Percentiles rank a stretch among this genome's conserved stretches.
Conservation (phyloP, 1,139 yeast genomes). For the Debaryomyces psychrophilus region DNA sequence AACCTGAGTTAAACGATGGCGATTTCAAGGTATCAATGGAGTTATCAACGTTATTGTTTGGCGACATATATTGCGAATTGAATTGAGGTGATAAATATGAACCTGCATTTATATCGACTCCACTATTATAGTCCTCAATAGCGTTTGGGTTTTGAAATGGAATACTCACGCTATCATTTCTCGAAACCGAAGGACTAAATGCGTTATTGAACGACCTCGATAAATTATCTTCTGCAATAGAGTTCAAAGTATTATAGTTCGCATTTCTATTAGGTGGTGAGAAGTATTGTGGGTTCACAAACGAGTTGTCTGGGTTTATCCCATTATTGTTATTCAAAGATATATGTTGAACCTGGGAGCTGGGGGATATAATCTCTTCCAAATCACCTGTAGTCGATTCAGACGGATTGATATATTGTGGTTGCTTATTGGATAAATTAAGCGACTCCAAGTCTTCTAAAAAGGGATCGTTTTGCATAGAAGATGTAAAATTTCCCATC, state of each 20-base stretch:
- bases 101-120: conserved; percentile 23
- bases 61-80: conserved; percentile 28
- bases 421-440: conserved; percentile 20
- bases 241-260: conserved; percentile 31
- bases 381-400: conserved; percentile 27
- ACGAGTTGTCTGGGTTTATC: conserved; percentile 22
- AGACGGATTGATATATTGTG: conserved; percentile 21
- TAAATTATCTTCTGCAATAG: conserved; percentile 36
- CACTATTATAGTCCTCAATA: conserved; percentile 16
- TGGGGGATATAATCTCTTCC: conserved; percentile 43
- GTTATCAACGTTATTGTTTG: conserved; percentile 23
- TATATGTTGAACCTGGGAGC: conserved; percentile 12
- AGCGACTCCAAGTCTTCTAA: conserved; percentile 37
- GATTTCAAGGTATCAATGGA: conserved; percentile 36
- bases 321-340: conserved; percentile 18
- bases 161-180: conserved; percentile 38
- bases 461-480: conserved; percentile 37
- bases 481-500: conserved; percentile 12
- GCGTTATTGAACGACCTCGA: conserved; percentile 19
- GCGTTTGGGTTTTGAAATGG: conserved; percentile 24
- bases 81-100: conserved; percentile 33
- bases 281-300: conserved; percentile 45
- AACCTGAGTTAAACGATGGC: conserved; percentile 28
- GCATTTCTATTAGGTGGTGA: conserved; percentile 38
- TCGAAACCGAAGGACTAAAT: conserved; percentile 36